Base-by-base conservation (phyloP, 1,139 yeast species). In the Saccharomyces hybrid region DNA sequence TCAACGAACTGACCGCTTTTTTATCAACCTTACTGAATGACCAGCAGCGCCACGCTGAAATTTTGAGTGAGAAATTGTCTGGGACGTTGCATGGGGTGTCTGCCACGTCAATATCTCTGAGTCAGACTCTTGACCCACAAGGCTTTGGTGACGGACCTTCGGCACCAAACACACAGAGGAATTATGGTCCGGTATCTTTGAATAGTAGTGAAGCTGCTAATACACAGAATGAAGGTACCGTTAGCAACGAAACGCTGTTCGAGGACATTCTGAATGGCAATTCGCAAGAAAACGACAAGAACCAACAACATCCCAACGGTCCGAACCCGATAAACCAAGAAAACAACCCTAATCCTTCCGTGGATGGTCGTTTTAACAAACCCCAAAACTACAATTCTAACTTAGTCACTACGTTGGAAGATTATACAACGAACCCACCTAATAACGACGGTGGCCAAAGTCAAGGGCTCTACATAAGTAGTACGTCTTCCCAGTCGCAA, bases 1-100 rank as follows among this genome's bases (percentile, higher is more conserved):
- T 68, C n/a, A 57, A 54, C 19, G 67, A 64, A 19, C 56, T 68
- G 47, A 64, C 60, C 50, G 61, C 64, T 4, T 60, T 64, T 32
- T 46, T 68, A 24, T 58, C 62, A 6, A 61, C 66, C 12, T 38
- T 67, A 48, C 54, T 67, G 31, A 65, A 65, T 53, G 71, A 67
- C 48, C 70, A 65, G 54, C 61, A 59, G 29, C 54, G 65, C 29
- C 62, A 63, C 54, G 61, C 68, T 2, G 69, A 62, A 26, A 55
- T 59, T 11, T 53, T 63, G 32, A 60, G 64, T 49, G 69, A 66
- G 42, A 66, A 65, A 56, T 49, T 66, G 29, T 55, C 59, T 1
- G 55, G 60, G 16, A 54, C 66, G 26, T 50, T 65, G 49, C 63
- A 59, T 49, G 65, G 66, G 14, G 56, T 65, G 5, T 57, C 62